Percentiles rank a stretch among this genome's conserved stretches.
These are phyloP conservation scores for Tylopilus plumbeoviolaceoides DNA, from an alignment of 768 basidiomycete species.

Conservation along the genomic window DNA sequence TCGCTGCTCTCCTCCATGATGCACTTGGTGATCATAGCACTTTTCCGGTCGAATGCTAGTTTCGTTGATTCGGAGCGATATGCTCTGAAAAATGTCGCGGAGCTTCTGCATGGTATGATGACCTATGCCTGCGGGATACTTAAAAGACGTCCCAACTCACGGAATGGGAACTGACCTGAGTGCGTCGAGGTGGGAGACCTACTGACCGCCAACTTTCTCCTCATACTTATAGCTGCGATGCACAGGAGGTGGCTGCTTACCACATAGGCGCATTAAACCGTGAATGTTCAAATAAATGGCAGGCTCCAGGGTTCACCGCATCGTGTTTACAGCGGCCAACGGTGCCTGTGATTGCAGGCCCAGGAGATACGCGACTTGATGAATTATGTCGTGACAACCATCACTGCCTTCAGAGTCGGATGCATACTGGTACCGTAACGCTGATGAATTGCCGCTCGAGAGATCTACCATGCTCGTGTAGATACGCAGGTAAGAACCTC, in stretches of 20 bases:
- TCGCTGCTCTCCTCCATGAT: slow-evolving; percentile 15
- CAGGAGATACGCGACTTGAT: background rate
- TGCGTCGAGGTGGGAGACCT: background rate
- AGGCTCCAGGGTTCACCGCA: background rate
- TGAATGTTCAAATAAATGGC: background rate
- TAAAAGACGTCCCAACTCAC: background rate
- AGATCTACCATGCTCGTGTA: background rate
- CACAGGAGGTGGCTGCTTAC: background rate
- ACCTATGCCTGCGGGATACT: background rate
- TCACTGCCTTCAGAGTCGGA: too few relatives aligned
- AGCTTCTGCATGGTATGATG: background rate
- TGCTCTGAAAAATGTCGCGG: background rate
- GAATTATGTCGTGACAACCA: background rate
- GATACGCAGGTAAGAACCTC: background rate
- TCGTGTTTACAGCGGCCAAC: background rate
- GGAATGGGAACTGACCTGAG: slow-evolving; percentile 4
- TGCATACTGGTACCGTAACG: background rate
- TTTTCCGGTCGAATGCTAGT: background rate
- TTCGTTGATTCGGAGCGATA: background rate
- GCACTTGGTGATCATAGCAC: slow-evolving; percentile 16
- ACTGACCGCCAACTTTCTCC: too few relatives aligned
- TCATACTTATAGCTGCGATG: slow-evolving; percentile 2
- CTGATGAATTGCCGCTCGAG: background rate
- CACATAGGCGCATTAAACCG: background rate
- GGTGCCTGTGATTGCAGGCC: background rate